Base-by-base conservation (phyloP, 2,329 filamentous ascomycete genomes). In the Cladosporium velox region DNA sequence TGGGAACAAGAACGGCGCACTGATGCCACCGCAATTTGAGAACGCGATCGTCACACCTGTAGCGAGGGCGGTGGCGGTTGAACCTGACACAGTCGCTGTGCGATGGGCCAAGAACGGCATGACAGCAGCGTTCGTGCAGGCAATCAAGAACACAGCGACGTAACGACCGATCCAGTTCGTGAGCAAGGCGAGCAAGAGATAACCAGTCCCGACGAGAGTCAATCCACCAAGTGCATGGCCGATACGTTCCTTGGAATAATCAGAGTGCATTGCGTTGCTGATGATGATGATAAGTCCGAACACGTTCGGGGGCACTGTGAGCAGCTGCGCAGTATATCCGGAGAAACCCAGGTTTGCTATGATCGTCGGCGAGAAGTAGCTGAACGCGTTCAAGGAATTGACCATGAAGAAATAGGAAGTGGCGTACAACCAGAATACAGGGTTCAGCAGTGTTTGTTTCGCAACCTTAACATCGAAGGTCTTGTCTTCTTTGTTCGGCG, bases 361-460 rank as follows among this genome's bases (percentile, higher is more conserved):
- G 66, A 87, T 86, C 0, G 82, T 81, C 1, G 86, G 86, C 2
- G 87, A 74, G 71, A 87, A 87, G 2, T 83, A 86, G 67, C 80
- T 82, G 73, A 87, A 86, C 21, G 84, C 84, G 70, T 85, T 87
- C 30, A 84, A 82, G 66, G 81, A 77, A 32, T 78, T 81, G 41
- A 81, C 79, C 71, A 76, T 71, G 21, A 26, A 70, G 71, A 68
- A 67, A 64, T 73, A 74, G 70, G 69, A 67, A 18, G 72, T 58
- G 12, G 70, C 76, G 69, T 78, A 78, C 14, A 81, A 74, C 70
- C 81, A 82, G 62, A 81, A 80, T 70, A 81, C 82, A 72, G 76
- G 77, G 67, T 85, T 83, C 1, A 66, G 69, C 12, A 85, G 77
- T 44, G 84, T 81, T 26, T 75, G 73, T 47, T 73, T 76, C 30